Evolutionary conservation across 2,329 filamentous ascomycete species (phyloP).

Genomic region (Fusarium lateritium): DNA sequence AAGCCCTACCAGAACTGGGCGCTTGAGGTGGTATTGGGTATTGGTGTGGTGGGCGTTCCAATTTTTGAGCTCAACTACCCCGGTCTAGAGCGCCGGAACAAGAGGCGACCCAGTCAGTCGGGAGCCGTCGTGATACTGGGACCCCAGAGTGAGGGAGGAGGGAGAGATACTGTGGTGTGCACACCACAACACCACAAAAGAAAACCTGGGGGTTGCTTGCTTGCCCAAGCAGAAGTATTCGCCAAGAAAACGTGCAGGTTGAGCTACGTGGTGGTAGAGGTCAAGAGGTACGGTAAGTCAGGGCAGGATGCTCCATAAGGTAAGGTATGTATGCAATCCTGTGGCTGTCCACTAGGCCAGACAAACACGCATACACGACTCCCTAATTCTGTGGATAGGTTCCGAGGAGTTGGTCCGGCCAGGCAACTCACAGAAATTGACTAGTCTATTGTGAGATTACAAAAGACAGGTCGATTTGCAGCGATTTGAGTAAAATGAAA

Average conservation of each 20-base stretch:
- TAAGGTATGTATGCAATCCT: slow-evolving; percentile 18
- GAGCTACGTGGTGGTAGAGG: slow-evolving; percentile 9
- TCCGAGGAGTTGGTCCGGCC: slow-evolving; percentile 10
- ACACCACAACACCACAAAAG: slow-evolving; percentile 14
- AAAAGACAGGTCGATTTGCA: slow-evolving; percentile 5
- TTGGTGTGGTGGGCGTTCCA: slow-evolving; percentile 33
- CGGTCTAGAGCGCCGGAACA: slow-evolving; percentile 32
- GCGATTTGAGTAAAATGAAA: not conserved
- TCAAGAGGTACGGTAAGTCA: slow-evolving; percentile 1
- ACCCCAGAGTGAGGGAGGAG: slow-evolving; percentile 7
- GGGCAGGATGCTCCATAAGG: no score
- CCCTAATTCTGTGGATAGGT: slow-evolving; percentile 11
- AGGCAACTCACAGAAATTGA: slow-evolving; percentile 22
- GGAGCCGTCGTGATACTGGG: slow-evolving; percentile 29
- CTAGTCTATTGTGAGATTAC: slow-evolving; percentile 14
- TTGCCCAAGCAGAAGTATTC: not conserved
- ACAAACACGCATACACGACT: slow-evolving; percentile 30
- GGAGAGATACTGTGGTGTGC: not conserved
- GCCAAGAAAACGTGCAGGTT: slow-evolving; percentile 3
- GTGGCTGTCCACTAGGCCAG: slow-evolving; percentile 24
- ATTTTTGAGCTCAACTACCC: slow-evolving; percentile 21
- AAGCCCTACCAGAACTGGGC: slow-evolving; percentile 41
- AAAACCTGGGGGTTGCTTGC: not conserved
- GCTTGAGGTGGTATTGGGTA: slow-evolving; percentile 31
- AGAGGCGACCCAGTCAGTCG: slow-evolving; percentile 42